Evolutionary conservation across 768 basidiomycete species (phyloP).

Genomic region (Filobasidium floriforme): DNA sequence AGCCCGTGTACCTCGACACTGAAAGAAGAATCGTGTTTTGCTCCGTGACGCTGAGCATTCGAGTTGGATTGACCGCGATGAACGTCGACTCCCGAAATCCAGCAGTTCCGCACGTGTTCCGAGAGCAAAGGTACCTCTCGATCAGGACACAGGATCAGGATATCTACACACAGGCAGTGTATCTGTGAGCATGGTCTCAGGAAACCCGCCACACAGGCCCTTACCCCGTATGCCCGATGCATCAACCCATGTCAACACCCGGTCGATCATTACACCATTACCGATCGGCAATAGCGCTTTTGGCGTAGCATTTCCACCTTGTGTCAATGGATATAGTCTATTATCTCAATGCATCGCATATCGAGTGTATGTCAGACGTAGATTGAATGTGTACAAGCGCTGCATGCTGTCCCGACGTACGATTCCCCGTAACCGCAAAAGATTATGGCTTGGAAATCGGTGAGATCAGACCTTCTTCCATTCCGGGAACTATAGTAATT

Average conservation of each 20-base stretch:
- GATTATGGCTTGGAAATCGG: slow-evolving; percentile 78
- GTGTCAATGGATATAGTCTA: slow-evolving; percentile 47
- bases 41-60: not conserved
- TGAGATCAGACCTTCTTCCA: not conserved
- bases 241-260: slow-evolving; percentile 76
- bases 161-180: slow-evolving; percentile 52
- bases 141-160: slow-evolving; percentile 75
- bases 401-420: slow-evolving; percentile 48
- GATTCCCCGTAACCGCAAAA: slow-evolving; percentile 88
- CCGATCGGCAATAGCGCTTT: slow-evolving; percentile 82
- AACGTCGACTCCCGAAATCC: slow-evolving; percentile 31
- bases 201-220: slow-evolving; percentile 18
- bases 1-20: slow-evolving; percentile 21
- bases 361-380: slow-evolving; percentile 17
- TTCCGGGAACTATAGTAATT: not conserved
- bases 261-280: slow-evolving; percentile 79
- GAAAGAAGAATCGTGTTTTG: not conserved
- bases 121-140: slow-evolving; percentile 67
- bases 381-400: slow-evolving; percentile 21
- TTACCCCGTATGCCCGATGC: slow-evolving; percentile 74
- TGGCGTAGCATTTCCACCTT: slow-evolving; percentile 57
- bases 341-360: not conserved
- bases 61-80: not conserved
- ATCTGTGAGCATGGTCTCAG: not conserved
- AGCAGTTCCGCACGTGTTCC: slow-evolving; percentile 74